A percentile compares a stretch with the other conserved stretches of the same genome.
These are phyloP conservation scores for Warburgia ugandensis DNA, from an alignment of 164 flowering plant species.

Conservation along the genomic window DNA sequence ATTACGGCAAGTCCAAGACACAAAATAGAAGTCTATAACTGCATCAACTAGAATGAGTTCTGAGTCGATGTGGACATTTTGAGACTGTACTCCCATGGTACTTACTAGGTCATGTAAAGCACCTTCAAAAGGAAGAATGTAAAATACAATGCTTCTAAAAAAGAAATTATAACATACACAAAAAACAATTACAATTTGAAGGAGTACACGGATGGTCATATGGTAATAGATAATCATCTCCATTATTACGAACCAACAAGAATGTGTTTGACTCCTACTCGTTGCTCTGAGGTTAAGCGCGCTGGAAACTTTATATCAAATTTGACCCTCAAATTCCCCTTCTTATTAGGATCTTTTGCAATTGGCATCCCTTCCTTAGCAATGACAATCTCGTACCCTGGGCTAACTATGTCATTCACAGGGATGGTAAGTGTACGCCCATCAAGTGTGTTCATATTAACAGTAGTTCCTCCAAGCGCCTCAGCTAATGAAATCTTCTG, in stretches of 20 bases:
- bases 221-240: too few species aligned
- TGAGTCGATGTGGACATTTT: too few species aligned
- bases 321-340: constrained; percentile 36
- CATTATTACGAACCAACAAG: constrained; percentile 16
- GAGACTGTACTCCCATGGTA: too few species aligned
- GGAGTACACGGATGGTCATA: too few species aligned
- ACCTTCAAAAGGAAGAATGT: too few species aligned
- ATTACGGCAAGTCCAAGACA: too few species aligned
- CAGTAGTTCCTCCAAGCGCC: constrained; percentile 54
- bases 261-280: constrained; percentile 21
- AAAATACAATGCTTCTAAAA: too few species aligned
- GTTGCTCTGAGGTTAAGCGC: constrained; percentile 28
- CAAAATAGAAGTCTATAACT: too few species aligned
- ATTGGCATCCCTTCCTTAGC: constrained; percentile 60
- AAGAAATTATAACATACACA: too few species aligned
- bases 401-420: constrained; percentile 42
- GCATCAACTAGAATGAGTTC: too few species aligned
- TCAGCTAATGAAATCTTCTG: constrained; percentile 41
- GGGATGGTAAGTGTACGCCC: constrained; percentile 44
- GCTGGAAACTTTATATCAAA: constrained; percentile 41
- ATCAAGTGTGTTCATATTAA: constrained; percentile 46
- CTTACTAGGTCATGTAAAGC: too few species aligned
- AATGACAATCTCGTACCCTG: constrained; percentile 46
- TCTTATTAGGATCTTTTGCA: constrained; percentile 35
- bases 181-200: too few species aligned